Conservation (phyloP, 257 asterid species). For the Jaltomata sinuosa region DNA sequence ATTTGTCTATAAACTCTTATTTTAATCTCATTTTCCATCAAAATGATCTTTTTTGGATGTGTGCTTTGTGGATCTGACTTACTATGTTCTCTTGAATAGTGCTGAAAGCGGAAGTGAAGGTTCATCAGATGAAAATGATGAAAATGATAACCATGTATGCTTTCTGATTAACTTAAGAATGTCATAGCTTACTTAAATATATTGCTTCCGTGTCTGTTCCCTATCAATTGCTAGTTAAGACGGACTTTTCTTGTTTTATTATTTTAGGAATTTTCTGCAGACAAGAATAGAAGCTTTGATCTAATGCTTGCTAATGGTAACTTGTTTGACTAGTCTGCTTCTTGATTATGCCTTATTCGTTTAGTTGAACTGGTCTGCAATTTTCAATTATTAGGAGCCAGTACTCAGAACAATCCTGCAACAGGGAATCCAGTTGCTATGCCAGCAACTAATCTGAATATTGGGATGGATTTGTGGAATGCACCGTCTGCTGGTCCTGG, state of each 20-base stretch:
- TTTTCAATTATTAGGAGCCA: neutral
- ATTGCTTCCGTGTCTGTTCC: neutral
- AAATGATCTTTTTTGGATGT: neutral
- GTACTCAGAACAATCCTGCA: slow-evolving; percentile 35
- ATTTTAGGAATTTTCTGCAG: slow-evolving; percentile 52
- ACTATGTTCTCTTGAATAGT: slow-evolving; percentile 35
- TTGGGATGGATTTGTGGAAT: slow-evolving; percentile 95
- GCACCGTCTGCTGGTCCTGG: slow-evolving; percentile 64
- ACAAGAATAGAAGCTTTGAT: slow-evolving; percentile 83
- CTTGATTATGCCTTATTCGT: neutral
- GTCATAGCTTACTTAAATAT: neutral
- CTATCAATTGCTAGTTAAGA: neutral
- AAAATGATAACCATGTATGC: slow-evolving; percentile 57
- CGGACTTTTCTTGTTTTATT: neutral
- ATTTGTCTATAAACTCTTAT: neutral
- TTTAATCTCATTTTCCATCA: neutral
- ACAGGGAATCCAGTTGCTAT: slow-evolving; percentile 69
- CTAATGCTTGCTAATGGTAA: slow-evolving; percentile 96
- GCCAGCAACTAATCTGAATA: slow-evolving; percentile 73
- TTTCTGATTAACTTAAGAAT: neutral
- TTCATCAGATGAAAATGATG: slow-evolving; percentile 77
- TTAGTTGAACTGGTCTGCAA: neutral
- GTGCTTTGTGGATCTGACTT: neutral
- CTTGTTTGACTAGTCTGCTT: slow-evolving; percentile 2
- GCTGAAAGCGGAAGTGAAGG: slow-evolving; percentile 90